Conservation (phyloP, 345 rosid species). For the Corchorus capsularis region DNA sequence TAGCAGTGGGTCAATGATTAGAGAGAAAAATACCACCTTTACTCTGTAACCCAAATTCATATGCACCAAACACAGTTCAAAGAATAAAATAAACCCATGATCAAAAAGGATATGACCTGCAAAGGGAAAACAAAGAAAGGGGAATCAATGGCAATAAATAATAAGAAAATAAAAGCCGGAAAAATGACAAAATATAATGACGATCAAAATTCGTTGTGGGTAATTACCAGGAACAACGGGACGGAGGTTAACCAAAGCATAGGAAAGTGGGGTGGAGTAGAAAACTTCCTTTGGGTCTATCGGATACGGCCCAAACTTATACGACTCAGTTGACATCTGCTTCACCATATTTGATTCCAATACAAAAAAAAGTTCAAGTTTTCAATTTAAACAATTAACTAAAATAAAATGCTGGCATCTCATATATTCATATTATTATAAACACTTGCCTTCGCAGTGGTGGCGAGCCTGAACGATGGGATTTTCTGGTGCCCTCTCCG, state of each 20-base stretch:
- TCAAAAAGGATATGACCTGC: constrained; percentile 99
- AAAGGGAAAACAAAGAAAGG: constrained; percentile 18
- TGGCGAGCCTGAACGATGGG: background rate
- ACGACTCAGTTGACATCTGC: constrained; percentile 46
- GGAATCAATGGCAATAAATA: constrained; percentile 4
- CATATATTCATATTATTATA: background rate
- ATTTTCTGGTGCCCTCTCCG: constrained; percentile 10
- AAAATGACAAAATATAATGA: background rate
- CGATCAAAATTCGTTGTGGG: background rate
- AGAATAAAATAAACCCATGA: constrained; percentile 1
- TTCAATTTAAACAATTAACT: background rate
- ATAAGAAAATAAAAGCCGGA: background rate
- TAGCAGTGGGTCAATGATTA: background rate
- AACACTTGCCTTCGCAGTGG: constrained; percentile 21
- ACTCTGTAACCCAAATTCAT: background rate
- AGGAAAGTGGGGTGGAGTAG: constrained; percentile 68
- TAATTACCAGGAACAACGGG: constrained; percentile 77
- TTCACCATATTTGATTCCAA: background rate
- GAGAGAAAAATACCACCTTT: background rate
- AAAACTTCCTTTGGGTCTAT: constrained; percentile 78
- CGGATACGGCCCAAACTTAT: constrained; percentile 67
- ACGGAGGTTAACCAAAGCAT: constrained; percentile 86
- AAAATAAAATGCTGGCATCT: background rate
- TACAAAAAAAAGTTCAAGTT: background rate
- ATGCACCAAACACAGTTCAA: background rate